Evolutionary conservation across 345 rosid species (phyloP).

Genomic region (Microthlaspi erraticum): DNA sequence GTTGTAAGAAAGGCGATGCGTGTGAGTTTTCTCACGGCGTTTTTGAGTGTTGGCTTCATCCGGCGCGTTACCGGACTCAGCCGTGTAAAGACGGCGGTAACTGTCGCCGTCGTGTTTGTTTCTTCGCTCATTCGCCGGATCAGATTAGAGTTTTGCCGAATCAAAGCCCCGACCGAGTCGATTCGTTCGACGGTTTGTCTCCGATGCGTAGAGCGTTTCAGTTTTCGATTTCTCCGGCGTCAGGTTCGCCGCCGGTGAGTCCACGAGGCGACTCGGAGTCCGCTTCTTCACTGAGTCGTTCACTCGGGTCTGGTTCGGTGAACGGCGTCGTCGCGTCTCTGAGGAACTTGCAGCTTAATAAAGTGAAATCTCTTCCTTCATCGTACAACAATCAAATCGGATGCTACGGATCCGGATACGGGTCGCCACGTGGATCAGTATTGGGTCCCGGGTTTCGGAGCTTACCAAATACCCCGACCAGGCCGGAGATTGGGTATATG

Average conservation of each 20-base stretch:
- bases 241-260: conserved; percentile 64
- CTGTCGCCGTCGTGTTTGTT: conserved; percentile 84
- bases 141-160: conserved; percentile 71
- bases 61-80: conserved; percentile 86
- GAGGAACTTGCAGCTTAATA: conserved; percentile 69
- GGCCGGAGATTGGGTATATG: conserved; percentile 44
- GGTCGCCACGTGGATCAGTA: conserved; percentile 64
- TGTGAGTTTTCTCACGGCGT: conserved; percentile 97
- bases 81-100: conserved; percentile 85
- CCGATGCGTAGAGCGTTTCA: conserved; percentile 47
- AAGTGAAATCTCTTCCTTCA: conserved; percentile 64
- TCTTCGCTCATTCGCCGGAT: conserved; percentile 94
- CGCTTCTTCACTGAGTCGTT: conserved; percentile 54
- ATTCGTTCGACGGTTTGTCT: conserved; percentile 54
- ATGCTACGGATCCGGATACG: conserved; percentile 47
- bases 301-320: conserved; percentile 48
- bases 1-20: conserved; percentile 73
- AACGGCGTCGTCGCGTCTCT: conserved; percentile 64
- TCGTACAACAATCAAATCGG: conserved; percentile 48
- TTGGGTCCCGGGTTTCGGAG: conserved; percentile 64
- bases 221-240: conserved; percentile 59
- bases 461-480: conserved; percentile 58
- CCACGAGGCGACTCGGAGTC: conserved; percentile 61
- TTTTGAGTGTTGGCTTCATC: conserved; percentile 99
- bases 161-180: conserved; percentile 64